phyloP scores from a whole-genome alignment of 352 stramenopile species.

The Globisporangium mamillatum region DNA sequence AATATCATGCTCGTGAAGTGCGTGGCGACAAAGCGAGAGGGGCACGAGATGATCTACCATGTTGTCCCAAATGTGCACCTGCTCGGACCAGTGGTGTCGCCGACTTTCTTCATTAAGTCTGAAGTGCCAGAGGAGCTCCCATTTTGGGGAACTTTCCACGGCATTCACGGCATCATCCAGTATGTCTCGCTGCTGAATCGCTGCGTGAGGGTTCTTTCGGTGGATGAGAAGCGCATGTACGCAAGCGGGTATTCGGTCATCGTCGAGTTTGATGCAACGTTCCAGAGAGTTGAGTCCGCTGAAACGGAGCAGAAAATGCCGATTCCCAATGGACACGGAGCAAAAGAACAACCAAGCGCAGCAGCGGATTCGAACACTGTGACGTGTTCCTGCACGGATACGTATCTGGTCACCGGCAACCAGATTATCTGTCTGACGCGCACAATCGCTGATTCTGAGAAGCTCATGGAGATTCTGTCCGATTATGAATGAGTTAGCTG shows the following conservation, averaged over 20 bases:
- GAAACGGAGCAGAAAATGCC: slow-evolving; percentile 16
- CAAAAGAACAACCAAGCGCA: background rate
- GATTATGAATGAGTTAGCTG: slow-evolving; percentile 16
- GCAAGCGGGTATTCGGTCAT: slow-evolving; percentile 75
- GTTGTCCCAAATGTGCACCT: slow-evolving; percentile 62
- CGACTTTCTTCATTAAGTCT: slow-evolving; percentile 72
- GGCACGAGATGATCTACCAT: slow-evolving; percentile 36
- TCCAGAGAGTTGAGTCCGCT: slow-evolving; percentile 38
- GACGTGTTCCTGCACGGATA: slow-evolving; percentile 71
- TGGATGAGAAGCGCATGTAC: slow-evolving; percentile 64
- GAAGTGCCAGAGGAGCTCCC: slow-evolving; percentile 78
- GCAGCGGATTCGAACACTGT: slow-evolving; percentile 26
- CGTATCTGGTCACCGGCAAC: slow-evolving; percentile 68
- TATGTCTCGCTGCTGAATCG: slow-evolving; percentile 69
- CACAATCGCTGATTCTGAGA: slow-evolving; percentile 78
- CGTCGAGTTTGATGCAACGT: slow-evolving; percentile 70
- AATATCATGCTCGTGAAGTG: slow-evolving; percentile 63
- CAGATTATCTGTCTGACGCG: slow-evolving; percentile 77
- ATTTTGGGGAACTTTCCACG: slow-evolving; percentile 77
- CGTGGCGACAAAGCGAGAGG: slow-evolving; percentile 51
- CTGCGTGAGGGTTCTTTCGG: slow-evolving; percentile 51
- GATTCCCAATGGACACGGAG: background rate
- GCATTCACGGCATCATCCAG: slow-evolving; percentile 57
- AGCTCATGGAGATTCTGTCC: slow-evolving; percentile 38
- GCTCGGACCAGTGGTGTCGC: slow-evolving; percentile 48